Evolutionary conservation across 495 filamentous ascomycete species (phyloP).

Genomic region (Talaromyces thailandensis): DNA sequence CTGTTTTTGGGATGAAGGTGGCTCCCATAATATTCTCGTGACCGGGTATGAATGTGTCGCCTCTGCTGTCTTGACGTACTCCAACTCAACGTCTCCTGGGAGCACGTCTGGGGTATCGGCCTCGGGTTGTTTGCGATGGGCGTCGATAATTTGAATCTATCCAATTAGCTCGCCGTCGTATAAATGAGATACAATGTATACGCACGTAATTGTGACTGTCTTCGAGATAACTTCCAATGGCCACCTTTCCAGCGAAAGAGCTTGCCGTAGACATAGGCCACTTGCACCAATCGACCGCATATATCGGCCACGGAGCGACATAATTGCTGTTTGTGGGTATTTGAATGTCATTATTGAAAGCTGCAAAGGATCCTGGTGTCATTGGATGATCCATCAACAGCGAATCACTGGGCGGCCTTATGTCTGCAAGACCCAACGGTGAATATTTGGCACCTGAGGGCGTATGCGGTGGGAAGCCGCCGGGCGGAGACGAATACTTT

Average conservation of each 20-base stretch:
- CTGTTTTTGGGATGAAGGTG: conserved; percentile 91
- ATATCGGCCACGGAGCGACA: conserved; percentile 88
- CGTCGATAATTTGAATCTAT: conserved; percentile 97
- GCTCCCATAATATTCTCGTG: conserved; percentile 93
- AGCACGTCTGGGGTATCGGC: conserved; percentile 54
- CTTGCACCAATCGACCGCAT: conserved; percentile 99
- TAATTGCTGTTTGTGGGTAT: conserved; percentile 74
- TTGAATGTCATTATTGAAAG: conserved; percentile 36
- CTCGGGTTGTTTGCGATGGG: conserved; percentile 60
- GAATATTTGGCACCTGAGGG: conserved; percentile 71
- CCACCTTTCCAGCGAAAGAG: conserved; percentile 79
- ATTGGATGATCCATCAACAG: conserved; percentile 56
- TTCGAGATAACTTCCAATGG: conserved; percentile 91
- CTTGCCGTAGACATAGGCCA: conserved; percentile 72
- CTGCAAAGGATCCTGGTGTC: conserved; percentile 27
- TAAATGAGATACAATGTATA: neutral
- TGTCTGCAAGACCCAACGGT: conserved; percentile 83
- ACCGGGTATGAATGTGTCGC: conserved; percentile 97
- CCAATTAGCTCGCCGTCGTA: conserved; percentile 10
- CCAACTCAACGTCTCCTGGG: conserved; percentile 67
- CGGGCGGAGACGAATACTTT: conserved; percentile 61
- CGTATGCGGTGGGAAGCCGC: conserved; percentile 59
- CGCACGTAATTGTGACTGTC: conserved; percentile 95
- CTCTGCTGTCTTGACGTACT: conserved; percentile 92
- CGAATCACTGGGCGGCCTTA: conserved; percentile 70